Evolutionary conservation across 106 monocot genomes (phyloP), one percentile per base, ranked within the genome.

Genomic region (Cymbidium sinense): DNA sequence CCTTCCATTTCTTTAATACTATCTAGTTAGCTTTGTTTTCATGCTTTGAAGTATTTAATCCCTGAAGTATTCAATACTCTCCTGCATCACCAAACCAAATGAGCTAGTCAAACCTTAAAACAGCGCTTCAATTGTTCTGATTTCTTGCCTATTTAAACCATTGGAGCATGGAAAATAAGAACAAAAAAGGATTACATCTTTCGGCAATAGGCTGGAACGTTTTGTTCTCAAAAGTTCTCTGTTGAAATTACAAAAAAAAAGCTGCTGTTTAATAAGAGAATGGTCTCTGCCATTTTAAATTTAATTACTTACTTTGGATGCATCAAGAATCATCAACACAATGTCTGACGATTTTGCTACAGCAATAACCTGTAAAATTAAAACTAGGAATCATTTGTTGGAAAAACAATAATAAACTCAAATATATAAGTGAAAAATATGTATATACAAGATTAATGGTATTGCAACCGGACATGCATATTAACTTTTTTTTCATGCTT

Each of bases 321-420:
- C 99, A 95, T 99, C 99, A 74, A 99, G 95, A 81, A 99, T 82
- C 99, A 99, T 99, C 84, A 99, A 82, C 54, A 99, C 90, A 82
- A 99, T 89, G 75, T 99, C 99, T 55, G 99, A 92, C 47, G 99
- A 99, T 81, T 99, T 99, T 51, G 99, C 77, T 43, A 99, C 99
- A 79, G 99, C 99, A 86, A 99, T 99, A 82, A 99, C 99, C 99
- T 99, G 84, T 76, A 44, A 74, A 47, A 11, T 43, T 12, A 74
- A 47, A 74, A n/a, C 7, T 21, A 36, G n/a, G 74, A 44, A 43
- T 43, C 67, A 13, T 67, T 33, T 33, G 29, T 34, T 18, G 67
- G 67, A 67, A 67, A 1, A 67, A 67, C 9, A 31, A 31, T 67
- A 67, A 67, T 31, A 67, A 31, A 33, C 15, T 67, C 17, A 62